Base-by-base conservation (phyloP, 768 basidiomycete species). In the Rhodosporidiobolus sp. region DNA sequence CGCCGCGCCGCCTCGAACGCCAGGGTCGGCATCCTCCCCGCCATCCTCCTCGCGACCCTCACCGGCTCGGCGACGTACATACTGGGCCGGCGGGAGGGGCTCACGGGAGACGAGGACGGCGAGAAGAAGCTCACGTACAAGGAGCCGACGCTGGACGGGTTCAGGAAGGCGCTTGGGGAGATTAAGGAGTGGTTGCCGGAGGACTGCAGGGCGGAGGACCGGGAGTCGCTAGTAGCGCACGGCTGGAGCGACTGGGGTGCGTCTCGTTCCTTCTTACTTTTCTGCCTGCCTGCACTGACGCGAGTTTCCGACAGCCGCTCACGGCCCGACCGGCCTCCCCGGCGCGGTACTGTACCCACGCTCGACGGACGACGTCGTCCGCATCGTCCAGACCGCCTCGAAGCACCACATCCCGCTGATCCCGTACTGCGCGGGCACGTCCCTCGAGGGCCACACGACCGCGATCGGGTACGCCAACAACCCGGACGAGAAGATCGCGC, bases 401-500 rank as follows among this genome's bases (percentile, higher is more conserved):
- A 87, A 88, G 79, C 89, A 87, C 79, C 83, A 83, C 58, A 83
- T 95, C 46, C 93, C 94, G 5, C 84, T 95, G 35, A 87, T 87
- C 24, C 87, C 92, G 4, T 94, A 89, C 77, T 88, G 89, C 59
- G 93, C 92, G 3, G 92, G 90, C 19, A 95, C 92, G 0, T 90
- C 89, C 77, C 84, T 94, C n/a, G 93, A 95, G 79, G 92, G 77
- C n/a, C 77, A 78, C 70, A 65, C 77, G 54, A 35, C 49, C 19
- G 62, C 75, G 17, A 65, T 70, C 45, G 69, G 63, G 3, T 74
- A 67, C 52, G 30, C 67, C n/a, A 67, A 65, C 50, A 73, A 67
- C 72, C 72, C 72, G 16, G 32, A 22, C 17, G 72, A 73, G 32
- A 60, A 57, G 45, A 20, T 19, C 9, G 65, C 57, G 26, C 60